phyloP scores from a whole-genome alignment of 1,139 yeast species.

The Saccharomyces hybrid region DNA sequence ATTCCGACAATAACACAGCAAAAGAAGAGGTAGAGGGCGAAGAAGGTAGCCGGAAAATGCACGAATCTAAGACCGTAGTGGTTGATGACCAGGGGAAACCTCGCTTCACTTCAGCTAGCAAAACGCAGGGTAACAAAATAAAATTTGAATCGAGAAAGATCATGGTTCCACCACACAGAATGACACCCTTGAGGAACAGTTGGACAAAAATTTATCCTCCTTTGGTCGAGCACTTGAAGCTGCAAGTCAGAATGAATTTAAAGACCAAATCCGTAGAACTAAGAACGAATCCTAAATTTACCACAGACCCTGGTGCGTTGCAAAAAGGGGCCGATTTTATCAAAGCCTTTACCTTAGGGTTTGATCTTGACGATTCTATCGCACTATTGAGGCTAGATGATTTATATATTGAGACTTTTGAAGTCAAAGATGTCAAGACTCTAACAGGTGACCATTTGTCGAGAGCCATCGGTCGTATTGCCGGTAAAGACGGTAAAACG shows the following conservation, averaged over 20 bases:
- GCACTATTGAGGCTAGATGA: conserved; percentile 92
- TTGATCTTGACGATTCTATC: conserved; percentile 93
- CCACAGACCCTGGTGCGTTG: conserved; percentile 87
- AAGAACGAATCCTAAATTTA: conserved; percentile 66
- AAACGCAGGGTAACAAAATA: conserved; percentile 52
- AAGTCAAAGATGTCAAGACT: conserved; percentile 92
- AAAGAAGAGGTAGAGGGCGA: conserved; percentile 18
- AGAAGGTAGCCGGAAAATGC: conserved; percentile 20
- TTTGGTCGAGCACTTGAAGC: conserved; percentile 82
- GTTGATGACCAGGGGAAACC: conserved; percentile 89
- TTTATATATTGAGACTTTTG: conserved; percentile 92
- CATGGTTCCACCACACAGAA: conserved; percentile 92
- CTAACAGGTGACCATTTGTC: conserved; percentile 92
- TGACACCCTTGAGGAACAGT: conserved; percentile 79
- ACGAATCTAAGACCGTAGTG: conserved; percentile 46
- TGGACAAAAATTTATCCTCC: conserved; percentile 97
- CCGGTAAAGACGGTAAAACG: conserved; percentile 98
- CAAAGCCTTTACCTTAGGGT: conserved; percentile 90
- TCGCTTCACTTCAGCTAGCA: conserved; percentile 67
- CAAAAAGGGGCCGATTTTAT: conserved; percentile 97
- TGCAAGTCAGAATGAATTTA: conserved; percentile 93
- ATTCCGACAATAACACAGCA: conserved; percentile 26
- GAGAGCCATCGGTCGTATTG: conserved; percentile 98
- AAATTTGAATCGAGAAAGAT: conserved; percentile 82
- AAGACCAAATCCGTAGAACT: conserved; percentile 79